Conservation (phyloP, 2,329 filamentous ascomycete species). For the Cercospora sp. region DNA sequence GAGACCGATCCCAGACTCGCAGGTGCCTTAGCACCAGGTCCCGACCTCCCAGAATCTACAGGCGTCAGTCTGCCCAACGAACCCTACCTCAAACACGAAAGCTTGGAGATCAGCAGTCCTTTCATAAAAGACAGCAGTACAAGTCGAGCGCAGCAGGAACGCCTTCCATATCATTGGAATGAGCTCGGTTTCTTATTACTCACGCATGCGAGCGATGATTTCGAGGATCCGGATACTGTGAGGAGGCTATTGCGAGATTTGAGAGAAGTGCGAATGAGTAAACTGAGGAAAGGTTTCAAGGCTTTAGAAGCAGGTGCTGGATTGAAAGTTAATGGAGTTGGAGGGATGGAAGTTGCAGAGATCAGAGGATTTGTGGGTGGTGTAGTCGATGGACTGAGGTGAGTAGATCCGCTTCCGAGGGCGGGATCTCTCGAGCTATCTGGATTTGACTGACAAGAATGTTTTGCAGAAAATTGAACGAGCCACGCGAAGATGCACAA, state of each 20-base stretch:
- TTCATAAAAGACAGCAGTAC: slow-evolving; percentile 74
- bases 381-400: slow-evolving; percentile 80
- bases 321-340: slow-evolving; percentile 78
- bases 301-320: slow-evolving; percentile 69
- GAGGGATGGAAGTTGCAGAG: slow-evolving; percentile 90
- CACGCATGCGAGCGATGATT: slow-evolving; percentile 79
- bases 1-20: slow-evolving; percentile 70
- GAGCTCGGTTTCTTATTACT: slow-evolving; percentile 86
- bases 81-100: slow-evolving; percentile 32
- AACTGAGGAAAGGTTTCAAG: slow-evolving; percentile 74
- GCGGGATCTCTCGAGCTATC: not conserved
- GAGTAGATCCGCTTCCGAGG: slow-evolving; percentile 12
- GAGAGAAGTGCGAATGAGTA: slow-evolving; percentile 83
- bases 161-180: slow-evolving; percentile 92
- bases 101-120: slow-evolving; percentile 56
- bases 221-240: slow-evolving; percentile 71
- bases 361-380: slow-evolving; percentile 78
- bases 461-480: slow-evolving; percentile 67
- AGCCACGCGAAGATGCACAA: slow-evolving; percentile 73
- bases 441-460: not conserved
- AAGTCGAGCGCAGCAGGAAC: slow-evolving; percentile 64
- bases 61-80: slow-evolving; percentile 30
- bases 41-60: slow-evolving; percentile 60
- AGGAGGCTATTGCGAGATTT: slow-evolving; percentile 76
- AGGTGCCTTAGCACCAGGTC: slow-evolving; percentile 74